Evolutionary conservation across 768 basidiomycete species (phyloP), one percentile per base, ranked within the genome.

Genomic region (Lentinula raphanica): DNA sequence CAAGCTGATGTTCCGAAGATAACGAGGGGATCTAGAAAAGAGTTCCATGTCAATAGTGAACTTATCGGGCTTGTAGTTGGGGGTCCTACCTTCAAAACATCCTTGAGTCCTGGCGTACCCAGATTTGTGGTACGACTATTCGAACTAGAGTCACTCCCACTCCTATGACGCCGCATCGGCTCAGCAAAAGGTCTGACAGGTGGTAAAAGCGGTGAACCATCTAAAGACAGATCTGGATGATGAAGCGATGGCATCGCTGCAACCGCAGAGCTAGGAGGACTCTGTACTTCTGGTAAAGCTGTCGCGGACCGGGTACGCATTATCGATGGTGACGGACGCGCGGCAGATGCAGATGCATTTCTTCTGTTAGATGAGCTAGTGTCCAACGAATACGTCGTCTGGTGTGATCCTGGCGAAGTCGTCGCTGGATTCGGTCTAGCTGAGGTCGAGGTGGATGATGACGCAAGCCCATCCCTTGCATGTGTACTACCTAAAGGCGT

Each of bases 1-100:
- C 87, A 17, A 87, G 69, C 63, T 85, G 84, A 65, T 90, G 85
- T 53, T 88, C 88, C 1, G 85, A 84, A 19, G 85, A 82, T 21
- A 88, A 73, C 12, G 80, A 81, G 0, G 88, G 86, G 42, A 86
- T 80, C 87, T 89, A 58, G 3, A 32, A n/a, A n/a, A n/a, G n/a
- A n/a, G n/a, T n/a, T n/a, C n/a, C n/a, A n/a, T n/a, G n/a, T n/a
- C n/a, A n/a, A n/a, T n/a, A n/a, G n/a, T n/a, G n/a, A n/a, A n/a
- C n/a, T n/a, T n/a, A n/a, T n/a, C n/a, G 6, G 21, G 4, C 13
- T 23, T 23, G 15, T 3, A 36, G 13, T 27, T 7, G 12, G 28
- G 2, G 5, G 15, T n/a, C 57, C 45, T 67, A 86, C 88, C 82
- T 89, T 90, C 27, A 90, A 69, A 17, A 87, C 85, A 65, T 91